Evolutionary conservation across 495 filamentous ascomycete genomes (phyloP).

Genomic region (Trichoderma gamsii): DNA sequence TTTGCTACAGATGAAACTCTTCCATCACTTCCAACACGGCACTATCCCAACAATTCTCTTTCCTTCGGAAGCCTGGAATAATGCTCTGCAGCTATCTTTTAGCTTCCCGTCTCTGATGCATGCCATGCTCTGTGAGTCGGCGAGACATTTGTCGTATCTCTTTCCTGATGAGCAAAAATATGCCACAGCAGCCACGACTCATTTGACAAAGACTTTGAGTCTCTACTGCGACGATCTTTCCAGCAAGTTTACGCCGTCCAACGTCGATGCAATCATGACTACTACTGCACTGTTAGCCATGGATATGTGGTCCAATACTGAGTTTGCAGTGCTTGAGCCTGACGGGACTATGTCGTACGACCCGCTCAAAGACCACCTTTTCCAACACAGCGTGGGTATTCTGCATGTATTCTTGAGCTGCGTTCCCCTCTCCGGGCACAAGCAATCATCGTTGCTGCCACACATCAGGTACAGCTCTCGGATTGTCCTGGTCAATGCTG

Average conservation of each 20-base stretch:
- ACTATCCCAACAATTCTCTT: background rate
- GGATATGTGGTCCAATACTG: constrained; percentile 20
- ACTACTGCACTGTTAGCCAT: constrained; percentile 15
- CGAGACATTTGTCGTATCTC: constrained; percentile 17
- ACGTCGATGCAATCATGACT: background rate
- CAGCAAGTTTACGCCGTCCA: background rate
- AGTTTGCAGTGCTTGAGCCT: constrained; percentile 11
- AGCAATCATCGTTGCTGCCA: constrained; percentile 17
- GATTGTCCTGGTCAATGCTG: constrained; percentile 7
- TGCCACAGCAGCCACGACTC: constrained; percentile 14
- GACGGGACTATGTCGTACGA: constrained; percentile 2
- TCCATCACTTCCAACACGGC: background rate
- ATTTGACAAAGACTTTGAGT: constrained; percentile 15
- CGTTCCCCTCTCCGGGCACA: constrained; percentile 8
- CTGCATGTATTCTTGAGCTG: constrained; percentile 17
- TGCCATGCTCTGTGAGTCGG: constrained; percentile 17
- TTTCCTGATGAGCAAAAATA: constrained; percentile 15
- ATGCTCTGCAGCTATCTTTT: constrained; percentile 19
- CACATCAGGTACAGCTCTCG: constrained; percentile 13
- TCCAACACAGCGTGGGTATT: constrained; percentile 17
- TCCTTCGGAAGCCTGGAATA: constrained; percentile 17
- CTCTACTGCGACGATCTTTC: background rate
- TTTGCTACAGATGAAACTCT: background rate
- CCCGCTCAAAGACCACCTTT: constrained; percentile 16
- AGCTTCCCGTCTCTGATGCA: constrained; percentile 20